phyloP scores from a whole-genome alignment of 192 early-diverging fungal genomes.

The Backusella psychrophila region DNA sequence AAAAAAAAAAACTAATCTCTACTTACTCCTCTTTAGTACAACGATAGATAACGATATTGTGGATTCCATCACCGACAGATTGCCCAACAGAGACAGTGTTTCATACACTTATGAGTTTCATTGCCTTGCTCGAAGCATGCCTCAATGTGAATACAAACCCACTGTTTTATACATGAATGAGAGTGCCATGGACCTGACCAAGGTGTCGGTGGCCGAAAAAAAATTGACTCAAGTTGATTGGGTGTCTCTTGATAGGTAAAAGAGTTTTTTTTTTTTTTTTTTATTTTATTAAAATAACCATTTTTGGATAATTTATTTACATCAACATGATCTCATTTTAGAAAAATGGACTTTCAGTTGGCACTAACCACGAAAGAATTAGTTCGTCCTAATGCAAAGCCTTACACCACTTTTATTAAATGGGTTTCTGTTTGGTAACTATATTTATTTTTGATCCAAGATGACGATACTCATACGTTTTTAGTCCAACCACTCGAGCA shows the following conservation, averaged over 20 bases:
- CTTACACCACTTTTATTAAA: slow-evolving; percentile 37
- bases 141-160: neutral
- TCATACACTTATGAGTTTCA: slow-evolving; percentile 26
- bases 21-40: neutral
- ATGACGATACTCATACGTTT: neutral
- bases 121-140: slow-evolving; percentile 24
- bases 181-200: slow-evolving; percentile 19
- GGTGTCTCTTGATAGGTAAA: slow-evolving; percentile 27
- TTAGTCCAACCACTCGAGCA: neutral
- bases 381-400: slow-evolving; percentile 28
- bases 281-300: neutral
- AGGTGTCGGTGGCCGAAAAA: slow-evolving; percentile 19
- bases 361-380: slow-evolving; percentile 11
- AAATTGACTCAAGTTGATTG: slow-evolving; percentile 26
- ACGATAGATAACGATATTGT: slow-evolving; percentile 1
- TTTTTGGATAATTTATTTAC: neutral
- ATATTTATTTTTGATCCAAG: neutral
- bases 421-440: slow-evolving; percentile 28
- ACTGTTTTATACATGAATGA: slow-evolving; percentile 31
- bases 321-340: neutral
- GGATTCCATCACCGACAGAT: neutral
- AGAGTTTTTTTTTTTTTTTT: neutral
- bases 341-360: slow-evolving; percentile 35
- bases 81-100: neutral
- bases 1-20: too few species aligned